phyloP scores from a whole-genome alignment of 352 stramenopile genomes.

The Globisporangium lucens region DNA sequence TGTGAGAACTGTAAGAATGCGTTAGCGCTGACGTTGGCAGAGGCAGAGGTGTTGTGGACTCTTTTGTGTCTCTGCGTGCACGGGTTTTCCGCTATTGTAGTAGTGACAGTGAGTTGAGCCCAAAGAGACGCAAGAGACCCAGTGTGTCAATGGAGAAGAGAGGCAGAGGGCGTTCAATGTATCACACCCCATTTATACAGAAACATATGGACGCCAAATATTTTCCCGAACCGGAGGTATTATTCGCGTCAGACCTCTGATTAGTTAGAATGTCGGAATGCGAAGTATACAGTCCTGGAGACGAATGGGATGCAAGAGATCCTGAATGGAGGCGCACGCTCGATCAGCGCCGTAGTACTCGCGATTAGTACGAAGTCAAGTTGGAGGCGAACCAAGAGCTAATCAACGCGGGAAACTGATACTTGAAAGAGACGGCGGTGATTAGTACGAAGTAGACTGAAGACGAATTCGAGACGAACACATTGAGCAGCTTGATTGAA shows the following conservation, averaged over 20 bases:
- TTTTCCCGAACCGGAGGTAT: not conserved
- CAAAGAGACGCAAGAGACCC: not conserved
- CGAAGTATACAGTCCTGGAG: not conserved
- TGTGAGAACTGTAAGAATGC: not conserved
- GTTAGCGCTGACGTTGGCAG: not conserved
- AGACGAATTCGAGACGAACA: not conserved
- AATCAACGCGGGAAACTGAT: not conserved
- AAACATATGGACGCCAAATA: not conserved
- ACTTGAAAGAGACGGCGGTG: not conserved
- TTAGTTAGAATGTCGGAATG: not conserved
- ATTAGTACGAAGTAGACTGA: not conserved
- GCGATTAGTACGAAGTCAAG: not conserved
- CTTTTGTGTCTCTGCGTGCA: not conserved
- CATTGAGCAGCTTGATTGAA: not conserved
- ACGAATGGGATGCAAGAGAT: no score
- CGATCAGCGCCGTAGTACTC: not conserved
- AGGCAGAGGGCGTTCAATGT: not conserved
- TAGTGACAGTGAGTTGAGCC: no score
- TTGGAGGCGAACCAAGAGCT: not conserved
- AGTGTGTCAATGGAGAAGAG: not conserved
- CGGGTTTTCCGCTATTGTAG: not conserved
- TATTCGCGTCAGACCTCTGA: not conserved
- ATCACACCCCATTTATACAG: not conserved
- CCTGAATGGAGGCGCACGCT: no score
- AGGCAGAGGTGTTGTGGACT: no score